Base-by-base conservation (phyloP, 2,329 filamentous ascomycete species). In the Shiraia sp. region DNA sequence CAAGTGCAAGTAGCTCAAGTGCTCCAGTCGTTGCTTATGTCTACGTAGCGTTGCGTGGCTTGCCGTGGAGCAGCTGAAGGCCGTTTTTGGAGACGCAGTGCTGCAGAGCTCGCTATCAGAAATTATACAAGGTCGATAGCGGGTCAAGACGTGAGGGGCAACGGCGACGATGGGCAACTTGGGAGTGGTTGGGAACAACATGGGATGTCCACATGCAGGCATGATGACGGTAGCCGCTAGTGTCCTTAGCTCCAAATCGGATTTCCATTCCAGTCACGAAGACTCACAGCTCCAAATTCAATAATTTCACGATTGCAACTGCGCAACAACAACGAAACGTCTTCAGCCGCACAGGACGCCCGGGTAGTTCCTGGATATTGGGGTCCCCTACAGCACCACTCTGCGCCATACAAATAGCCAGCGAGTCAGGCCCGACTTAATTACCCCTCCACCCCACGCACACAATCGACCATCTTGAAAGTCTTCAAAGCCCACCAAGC, bases 381-480 rank as follows among this genome's bases (percentile, higher is more conserved):
- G n/a, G 12, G n/a, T 3, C 19, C 13, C 3, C n/a, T 17, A 32
- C 14, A 7, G 15, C 17, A 14, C 17, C 26, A 28, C 26, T 28
- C 15, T 33, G 12, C 17, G 16, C 9, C 19, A 14, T 33, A 10
- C 16, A 33, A 33, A 19, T 22, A 12, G 3, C 23, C 8, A 12
- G 15, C 31, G 17, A 32, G 15, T 32, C 15, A 32, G 14, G 32
- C 34, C 16, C 41, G 42, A 34, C 41, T 50, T 22, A 8, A 22
- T 22, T 22, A 49, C 53, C 55, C 55, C 53, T 55, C 53, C 47
- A 56, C 51, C 51, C 49, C 55, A 47, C 48, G 30, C 51, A 40
- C 44, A 46, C 47, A 49, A 35, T 14, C 32, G 27, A n/a, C 15
- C 32, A 27, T 25, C 8, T 14, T 35, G 22, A 17, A 34, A 34